phyloP scores from a whole-genome alignment of 768 basidiomycete genomes.

The Trametes sanguinea region DNA sequence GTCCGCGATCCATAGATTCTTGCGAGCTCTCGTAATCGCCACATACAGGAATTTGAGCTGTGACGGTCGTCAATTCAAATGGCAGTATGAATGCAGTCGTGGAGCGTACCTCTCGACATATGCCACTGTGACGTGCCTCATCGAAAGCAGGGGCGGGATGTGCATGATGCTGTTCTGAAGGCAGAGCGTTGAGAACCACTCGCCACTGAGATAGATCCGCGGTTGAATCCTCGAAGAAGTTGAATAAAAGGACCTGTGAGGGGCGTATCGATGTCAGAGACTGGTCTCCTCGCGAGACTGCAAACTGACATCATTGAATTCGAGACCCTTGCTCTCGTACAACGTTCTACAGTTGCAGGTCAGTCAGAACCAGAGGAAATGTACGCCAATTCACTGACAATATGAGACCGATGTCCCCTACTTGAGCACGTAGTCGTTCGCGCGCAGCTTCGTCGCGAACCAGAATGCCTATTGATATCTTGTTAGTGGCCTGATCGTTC shows the following conservation, averaged over 20 bases:
- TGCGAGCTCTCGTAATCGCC: constrained; percentile 68
- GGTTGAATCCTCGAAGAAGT: constrained; percentile 71
- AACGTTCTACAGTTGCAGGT: constrained; percentile 40
- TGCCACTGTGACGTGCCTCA: constrained; percentile 48
- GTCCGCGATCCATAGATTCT: constrained; percentile 72
- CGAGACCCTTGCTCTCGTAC: constrained; percentile 66
- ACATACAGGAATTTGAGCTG: constrained; percentile 73
- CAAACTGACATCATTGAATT: constrained; percentile 58
- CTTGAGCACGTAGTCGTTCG: constrained; percentile 46
- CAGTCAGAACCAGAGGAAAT: background rate
- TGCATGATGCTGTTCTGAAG: constrained; percentile 22
- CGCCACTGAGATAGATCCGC: constrained; percentile 59
- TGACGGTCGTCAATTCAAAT: background rate
- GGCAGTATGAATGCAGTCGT: background rate
- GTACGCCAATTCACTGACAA: constrained; percentile 43
- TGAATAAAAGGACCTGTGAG: constrained; percentile 65
- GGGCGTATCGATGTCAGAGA: background rate
- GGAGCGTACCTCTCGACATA: constrained; percentile 39
- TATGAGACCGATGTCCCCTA: constrained; percentile 58
- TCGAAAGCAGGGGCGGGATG: constrained; percentile 50
- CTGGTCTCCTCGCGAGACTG: too few relatives aligned
- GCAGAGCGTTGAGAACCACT: constrained; percentile 49
- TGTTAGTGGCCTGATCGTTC: background rate
- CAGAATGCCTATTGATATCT: constrained; percentile 53
- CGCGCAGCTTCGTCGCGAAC: constrained; percentile 62